Evolutionary conservation across 352 stramenopile genomes (phyloP).

Genomic region (Phytophthora multivora): DNA sequence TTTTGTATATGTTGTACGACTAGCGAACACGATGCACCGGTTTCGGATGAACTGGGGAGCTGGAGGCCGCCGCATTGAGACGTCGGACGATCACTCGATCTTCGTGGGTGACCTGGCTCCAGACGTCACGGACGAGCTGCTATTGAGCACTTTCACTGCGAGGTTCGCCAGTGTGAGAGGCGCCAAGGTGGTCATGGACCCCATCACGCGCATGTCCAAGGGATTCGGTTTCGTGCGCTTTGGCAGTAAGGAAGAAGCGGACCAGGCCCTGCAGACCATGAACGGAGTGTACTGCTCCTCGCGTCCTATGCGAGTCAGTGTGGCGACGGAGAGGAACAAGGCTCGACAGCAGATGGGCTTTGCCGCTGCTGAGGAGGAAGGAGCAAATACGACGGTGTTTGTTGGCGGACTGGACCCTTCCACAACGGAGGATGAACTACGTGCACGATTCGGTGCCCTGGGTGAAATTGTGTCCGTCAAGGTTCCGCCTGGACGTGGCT

Average conservation of each 20-base stretch:
- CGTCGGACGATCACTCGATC: conserved; percentile 86
- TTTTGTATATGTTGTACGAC: conserved; percentile 6
- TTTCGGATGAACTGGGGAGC: conserved; percentile 94
- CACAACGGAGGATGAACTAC: conserved; percentile 86
- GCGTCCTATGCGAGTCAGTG: conserved; percentile 89
- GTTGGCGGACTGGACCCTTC: conserved; percentile 86
- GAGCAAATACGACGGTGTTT: conserved; percentile 92
- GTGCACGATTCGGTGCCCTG: conserved; percentile 74
- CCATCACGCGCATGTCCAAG: conserved; percentile 89
- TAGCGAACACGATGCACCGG: conserved; percentile 88
- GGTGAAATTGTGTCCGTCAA: conserved; percentile 68
- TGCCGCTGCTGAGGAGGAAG: conserved; percentile 52
- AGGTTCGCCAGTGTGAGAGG: conserved; percentile 84
- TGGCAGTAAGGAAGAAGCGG: conserved; percentile 84
- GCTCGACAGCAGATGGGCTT: conserved; percentile 36
- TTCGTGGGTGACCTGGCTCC: conserved; percentile 92
- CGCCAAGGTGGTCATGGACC: conserved; percentile 92
- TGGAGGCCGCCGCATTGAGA: conserved; percentile 85
- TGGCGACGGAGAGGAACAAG: conserved; percentile 86
- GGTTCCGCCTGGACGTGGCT: conserved; percentile 78
- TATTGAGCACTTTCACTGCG: conserved; percentile 83
- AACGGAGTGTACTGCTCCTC: conserved; percentile 89
- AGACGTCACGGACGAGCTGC: conserved; percentile 88
- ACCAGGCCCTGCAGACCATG: conserved; percentile 90
- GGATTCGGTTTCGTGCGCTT: conserved; percentile 94